Evolutionary conservation across 352 stramenopile genomes (phyloP).

Genomic region (Pythium aristosporum): DNA sequence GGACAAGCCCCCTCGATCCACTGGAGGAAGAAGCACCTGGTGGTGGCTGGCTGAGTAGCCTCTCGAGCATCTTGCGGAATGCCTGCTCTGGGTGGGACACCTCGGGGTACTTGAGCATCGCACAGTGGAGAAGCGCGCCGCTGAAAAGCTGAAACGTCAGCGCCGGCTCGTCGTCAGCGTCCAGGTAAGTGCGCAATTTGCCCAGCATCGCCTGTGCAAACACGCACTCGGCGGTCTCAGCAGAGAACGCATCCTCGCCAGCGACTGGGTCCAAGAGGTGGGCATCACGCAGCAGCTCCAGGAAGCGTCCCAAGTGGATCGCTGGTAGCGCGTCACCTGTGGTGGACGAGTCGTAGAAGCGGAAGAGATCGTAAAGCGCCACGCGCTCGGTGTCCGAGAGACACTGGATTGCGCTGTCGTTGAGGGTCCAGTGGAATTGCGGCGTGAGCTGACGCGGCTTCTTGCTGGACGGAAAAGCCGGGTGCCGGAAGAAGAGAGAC

Average conservation of each 20-base stretch:
- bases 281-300: conserved; percentile 45
- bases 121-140: conserved; percentile 50
- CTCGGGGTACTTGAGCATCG: conserved; percentile 34
- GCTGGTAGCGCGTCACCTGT: conserved; percentile 44
- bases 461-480: background rate
- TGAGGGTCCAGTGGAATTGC: conserved; percentile 61
- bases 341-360: conserved; percentile 61
- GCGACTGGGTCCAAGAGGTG: conserved; percentile 21
- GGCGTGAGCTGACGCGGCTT: conserved; percentile 27
- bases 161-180: conserved; percentile 43
- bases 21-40: background rate
- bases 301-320: conserved; percentile 42
- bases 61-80: conserved; percentile 4
- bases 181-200: conserved; percentile 58
- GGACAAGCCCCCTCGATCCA: conserved; percentile 4
- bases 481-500: background rate
- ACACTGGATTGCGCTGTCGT: conserved; percentile 32
- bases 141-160: conserved; percentile 60
- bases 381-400: conserved; percentile 31
- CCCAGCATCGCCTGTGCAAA: conserved; percentile 59
- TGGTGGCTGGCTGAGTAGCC: background rate
- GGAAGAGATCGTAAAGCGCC: conserved; percentile 51
- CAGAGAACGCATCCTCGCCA: background rate
- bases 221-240: conserved; percentile 35
- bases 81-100: conserved; percentile 4